phyloP scores from a whole-genome alignment of 176 grass and related monocot genomes.

The Oryza officinalis region DNA sequence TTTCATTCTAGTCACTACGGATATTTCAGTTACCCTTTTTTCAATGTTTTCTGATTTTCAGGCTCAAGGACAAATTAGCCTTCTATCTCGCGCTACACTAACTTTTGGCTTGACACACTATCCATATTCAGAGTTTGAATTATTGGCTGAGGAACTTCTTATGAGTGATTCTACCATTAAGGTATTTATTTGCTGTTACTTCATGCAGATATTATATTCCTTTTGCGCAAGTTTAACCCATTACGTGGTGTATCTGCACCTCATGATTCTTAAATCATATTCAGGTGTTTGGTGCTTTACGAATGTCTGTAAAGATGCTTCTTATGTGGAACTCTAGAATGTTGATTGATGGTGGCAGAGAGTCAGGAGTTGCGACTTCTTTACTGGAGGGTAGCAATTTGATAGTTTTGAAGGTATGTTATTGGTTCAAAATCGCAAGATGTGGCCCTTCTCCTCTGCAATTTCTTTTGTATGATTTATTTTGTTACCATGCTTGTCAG shows the following conservation, averaged over 20 bases:
- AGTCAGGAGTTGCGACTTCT: conserved; percentile 68
- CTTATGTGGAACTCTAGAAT: conserved; percentile 96
- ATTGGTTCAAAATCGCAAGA: conserved; percentile 36
- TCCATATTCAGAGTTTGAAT: conserved; percentile 91
- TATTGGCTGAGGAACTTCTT: conserved; percentile 96
- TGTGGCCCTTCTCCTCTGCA: neutral
- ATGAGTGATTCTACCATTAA: conserved; percentile 96
- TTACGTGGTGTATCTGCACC: conserved; percentile 20
- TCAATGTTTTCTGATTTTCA: conserved; percentile 44
- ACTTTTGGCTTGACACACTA: conserved; percentile 94
- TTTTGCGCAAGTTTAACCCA: conserved; percentile 15
- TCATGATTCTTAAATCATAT: conserved; percentile 32
- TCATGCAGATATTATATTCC: conserved; percentile 7
- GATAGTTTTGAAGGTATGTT: conserved; percentile 86
- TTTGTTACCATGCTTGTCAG: conserved; percentile 54
- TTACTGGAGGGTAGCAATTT: conserved; percentile 97
- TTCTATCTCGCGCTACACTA: conserved; percentile 62
- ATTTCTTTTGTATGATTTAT: conserved; percentile 34
- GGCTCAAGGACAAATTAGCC: conserved; percentile 87
- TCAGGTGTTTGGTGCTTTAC: conserved; percentile 87
- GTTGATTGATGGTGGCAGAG: conserved; percentile 69
- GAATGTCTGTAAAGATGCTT: conserved; percentile 99
- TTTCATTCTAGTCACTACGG: neutral
- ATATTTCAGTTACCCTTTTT: neutral
- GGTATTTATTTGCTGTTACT: conserved; percentile 50